Base-by-base conservation (phyloP, 441 rosid genomes). In the Syzygium syzygioides region DNA sequence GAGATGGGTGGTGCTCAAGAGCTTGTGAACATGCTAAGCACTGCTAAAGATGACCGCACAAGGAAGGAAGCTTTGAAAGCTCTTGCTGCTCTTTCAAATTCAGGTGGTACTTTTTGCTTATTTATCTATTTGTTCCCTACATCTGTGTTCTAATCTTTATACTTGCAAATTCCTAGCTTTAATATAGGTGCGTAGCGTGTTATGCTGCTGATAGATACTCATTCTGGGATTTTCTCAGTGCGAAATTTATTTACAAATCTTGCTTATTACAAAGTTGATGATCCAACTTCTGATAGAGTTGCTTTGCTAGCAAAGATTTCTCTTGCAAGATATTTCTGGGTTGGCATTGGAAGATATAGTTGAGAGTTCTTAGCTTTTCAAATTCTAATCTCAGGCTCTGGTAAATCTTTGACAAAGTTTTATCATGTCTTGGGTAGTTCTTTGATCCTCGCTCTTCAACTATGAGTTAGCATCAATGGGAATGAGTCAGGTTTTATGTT, bases 1-100 rank as follows among this genome's bases (percentile, higher is more conserved):
- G 97, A 96, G 93, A 90, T 95, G 90, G 99, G 99, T 91, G 99
- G 99, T 66, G 99, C 95, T 90, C 94, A 96, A 90, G 96, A 95
- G 91, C 96, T 98, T 89, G 87, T 96, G 85, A 90, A 91, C 79
- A 98, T 98, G 99, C 92, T 96, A 93, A 95, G 87, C 86, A 88
- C 86, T 93, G 98, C 99, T 32, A 92, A 92, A 92, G 99, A 98
- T 88, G 99, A 96, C 87, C 90, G 90, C 71, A 98, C 99, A 20
- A 93, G 95, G 91, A 95, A 93, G 92, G 97, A 94, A 92, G 99
- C 99, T 89, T 90, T 98, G 37, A 95, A 93, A 91, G 97, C 99
- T 89, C 96, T 98, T 54, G 90, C 91, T 89, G 98, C 98, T 86
- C 91, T 98, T 90, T 95, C 97, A 59, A 89, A 66, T 84, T 94